Base-by-base conservation (phyloP, 148 eudicot genomes). In the Fagopyrum tataricum region DNA sequence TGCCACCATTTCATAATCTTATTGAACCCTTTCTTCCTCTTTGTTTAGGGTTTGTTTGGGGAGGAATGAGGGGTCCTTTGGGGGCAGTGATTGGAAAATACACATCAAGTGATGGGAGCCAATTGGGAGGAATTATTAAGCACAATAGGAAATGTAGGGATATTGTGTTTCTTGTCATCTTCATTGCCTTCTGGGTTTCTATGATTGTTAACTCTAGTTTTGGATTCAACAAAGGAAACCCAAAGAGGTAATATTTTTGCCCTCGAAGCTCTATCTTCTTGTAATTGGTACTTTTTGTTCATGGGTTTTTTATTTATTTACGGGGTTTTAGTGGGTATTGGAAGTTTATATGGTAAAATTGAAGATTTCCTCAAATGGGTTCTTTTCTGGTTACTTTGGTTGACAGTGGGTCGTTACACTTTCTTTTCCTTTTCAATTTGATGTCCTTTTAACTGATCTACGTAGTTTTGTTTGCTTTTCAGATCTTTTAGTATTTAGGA, bases 181-280 rank as follows among this genome's bases (percentile, higher is more conserved):
- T 94, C 87, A 86, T 94, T 84, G 89, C 84, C 47, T 94, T 94
- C 76, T 94, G 98, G 98, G 86, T 94, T 67, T 87, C 88, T 21
- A 94, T 94, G 98, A 88, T 94, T 89, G 98, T 94, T 44, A 94
- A 94, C 74, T 91, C 98, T 71, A 91, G 97, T 85, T 88, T 95
- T 55, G 97, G 92, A 61, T 92, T 91, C 81, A 91, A 78, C 86
- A 89, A 82, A 82, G 99, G 99, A 42, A 87, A 95, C 85, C 96
- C 96, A 44, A 84, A 81, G 69, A 91, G 99, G 99, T 95, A 80
- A 70, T 14, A 5, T 2, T 58, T 23, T 2, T 31, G 4, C 15
- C 39, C 39, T 7, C 1, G 14, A 62, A 31, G 1, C 41, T 13
- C 68, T 62, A n/a, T 64, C 69, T 14, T 39, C 10, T 39, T 64